Evolutionary conservation across 83 land plant genomes (phyloP), one percentile per base, ranked within the genome.

Genomic region (Thuja plicata): DNA sequence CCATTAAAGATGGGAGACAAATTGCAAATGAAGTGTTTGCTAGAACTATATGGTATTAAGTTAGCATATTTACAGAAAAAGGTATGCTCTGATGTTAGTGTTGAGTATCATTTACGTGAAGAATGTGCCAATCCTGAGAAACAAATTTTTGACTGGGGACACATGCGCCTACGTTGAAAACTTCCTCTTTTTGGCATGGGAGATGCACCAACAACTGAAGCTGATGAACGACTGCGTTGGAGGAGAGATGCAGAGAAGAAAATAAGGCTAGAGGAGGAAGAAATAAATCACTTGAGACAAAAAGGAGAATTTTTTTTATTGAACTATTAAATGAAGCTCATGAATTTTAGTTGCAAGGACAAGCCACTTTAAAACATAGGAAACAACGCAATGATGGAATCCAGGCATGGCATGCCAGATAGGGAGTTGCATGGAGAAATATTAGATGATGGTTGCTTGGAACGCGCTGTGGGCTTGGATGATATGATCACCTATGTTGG

Each of bases 221-320:
- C 93, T 88, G 98, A 98, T 91, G 99, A 97, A n/a, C n/a, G n/a
- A n/a, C n/a, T 92, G 37, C 90, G 97, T 81, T 93, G 95, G 89
- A 98, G 95, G 87, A 94, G 98, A 74, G 97, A 98, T 92, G 94
- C 94, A 41, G 99, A 98, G 99, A 96, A 99, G 91, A 92, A 96
- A 76, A 92, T 96, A 88, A 92, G 99, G 87, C 88, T 97, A 37
- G 97, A 95, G 84, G 98, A 96, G 87, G 99, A 96, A 88, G 99
- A 97, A 89, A 94, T 92, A 89, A 94, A 92, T 84, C 92, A 94
- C 3, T 94, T 10, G 96, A 96, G 76, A 96, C 96, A 38, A 92
- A 95, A 50, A 97, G 96, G 90, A 92, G 97, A 76, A 97, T 94
- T 90, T 98, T 98, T 57, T 98, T 98, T 92, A 93, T 94, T 40